These are phyloP conservation scores for Bipolaris sorokiniana DNA, from an alignment of 2,329 filamentous ascomycete species.

Conservation along the genomic window DNA sequence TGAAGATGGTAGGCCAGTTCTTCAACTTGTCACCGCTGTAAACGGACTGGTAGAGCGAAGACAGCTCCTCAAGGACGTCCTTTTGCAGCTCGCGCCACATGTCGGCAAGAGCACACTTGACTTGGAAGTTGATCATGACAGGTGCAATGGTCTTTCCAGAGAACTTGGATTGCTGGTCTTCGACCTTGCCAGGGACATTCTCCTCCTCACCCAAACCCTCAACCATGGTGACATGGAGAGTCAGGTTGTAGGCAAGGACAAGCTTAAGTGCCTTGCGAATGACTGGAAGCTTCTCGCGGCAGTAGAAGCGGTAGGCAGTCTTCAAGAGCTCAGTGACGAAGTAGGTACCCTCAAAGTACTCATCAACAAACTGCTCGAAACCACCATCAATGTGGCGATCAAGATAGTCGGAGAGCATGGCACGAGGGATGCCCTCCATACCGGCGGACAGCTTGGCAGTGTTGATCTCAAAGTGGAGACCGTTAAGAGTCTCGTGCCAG, in stretches of 20 bases:
- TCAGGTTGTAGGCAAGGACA: constrained; percentile 93
- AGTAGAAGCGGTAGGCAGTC: constrained; percentile 92
- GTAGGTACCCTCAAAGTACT: constrained; percentile 93
- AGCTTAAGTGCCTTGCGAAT: constrained; percentile 96
- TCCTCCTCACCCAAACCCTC: constrained; percentile 87
- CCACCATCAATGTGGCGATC: constrained; percentile 92
- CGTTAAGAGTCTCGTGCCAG: constrained; percentile 84
- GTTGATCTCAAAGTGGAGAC: constrained; percentile 81
- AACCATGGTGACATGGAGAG: constrained; percentile 91
- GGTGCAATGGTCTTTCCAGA: constrained; percentile 89
- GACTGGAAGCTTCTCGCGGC: constrained; percentile 83
- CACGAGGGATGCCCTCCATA: constrained; percentile 81
- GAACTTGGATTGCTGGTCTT: constrained; percentile 85
- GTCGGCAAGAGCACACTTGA: constrained; percentile 95
- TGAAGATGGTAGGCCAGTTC: constrained; percentile 99
- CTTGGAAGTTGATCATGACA: constrained; percentile 99
- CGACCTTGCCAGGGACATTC: constrained; percentile 78
- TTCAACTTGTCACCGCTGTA: constrained; percentile 97
- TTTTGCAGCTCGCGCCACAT: constrained; percentile 99
- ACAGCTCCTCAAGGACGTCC: constrained; percentile 93
- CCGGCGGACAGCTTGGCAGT: constrained; percentile 90
- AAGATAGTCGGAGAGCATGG: constrained; percentile 86
- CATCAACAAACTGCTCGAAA: constrained; percentile 91
- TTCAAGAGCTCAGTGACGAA: constrained; percentile 97
- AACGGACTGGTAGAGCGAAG: constrained; percentile 90